A percentile compares a stretch with the other conserved stretches of the same genome.
phyloP scores from a whole-genome alignment of 495 filamentous ascomycete species.

The Neurospora sp. region DNA sequence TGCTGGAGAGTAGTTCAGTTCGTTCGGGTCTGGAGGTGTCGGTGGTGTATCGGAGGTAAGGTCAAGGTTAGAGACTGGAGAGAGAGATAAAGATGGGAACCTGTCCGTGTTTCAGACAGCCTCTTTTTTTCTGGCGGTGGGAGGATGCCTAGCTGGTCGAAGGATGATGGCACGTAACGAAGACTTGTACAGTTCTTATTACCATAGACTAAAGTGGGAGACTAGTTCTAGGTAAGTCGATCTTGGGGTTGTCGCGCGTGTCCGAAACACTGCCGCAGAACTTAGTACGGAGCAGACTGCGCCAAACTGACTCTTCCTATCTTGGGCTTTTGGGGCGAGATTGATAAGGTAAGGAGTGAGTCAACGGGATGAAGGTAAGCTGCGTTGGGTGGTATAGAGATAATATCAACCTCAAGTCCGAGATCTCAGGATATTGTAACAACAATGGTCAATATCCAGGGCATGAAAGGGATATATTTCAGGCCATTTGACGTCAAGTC shows the following conservation, averaged over 20 bases:
- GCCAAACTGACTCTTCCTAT: not conserved
- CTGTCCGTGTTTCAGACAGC: not conserved
- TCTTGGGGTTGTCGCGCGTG: not conserved
- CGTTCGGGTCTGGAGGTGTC: not conserved
- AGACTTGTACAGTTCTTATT: not conserved
- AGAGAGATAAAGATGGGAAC: not conserved
- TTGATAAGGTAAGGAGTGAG: not conserved
- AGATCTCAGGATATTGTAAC: not conserved
- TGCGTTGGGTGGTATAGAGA: not conserved
- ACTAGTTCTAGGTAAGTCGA: not conserved
- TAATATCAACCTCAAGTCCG: not conserved
- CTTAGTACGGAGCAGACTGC: too few species aligned
- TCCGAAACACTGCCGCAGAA: not conserved
- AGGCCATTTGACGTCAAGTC: not conserved
- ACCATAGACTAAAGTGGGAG: not conserved
- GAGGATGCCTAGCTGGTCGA: not conserved
- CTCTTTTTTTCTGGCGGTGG: not conserved
- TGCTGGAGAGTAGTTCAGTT: not conserved
- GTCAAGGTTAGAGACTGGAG: not conserved
- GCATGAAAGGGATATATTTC: not conserved
- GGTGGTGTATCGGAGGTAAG: not conserved
- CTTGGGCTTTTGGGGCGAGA: not conserved
- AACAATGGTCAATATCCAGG: not conserved
- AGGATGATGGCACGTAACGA: not conserved
- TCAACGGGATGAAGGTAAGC: not conserved